phyloP scores from a whole-genome alignment of 2,329 filamentous ascomycete species.

The Aspergillus terreus region DNA sequence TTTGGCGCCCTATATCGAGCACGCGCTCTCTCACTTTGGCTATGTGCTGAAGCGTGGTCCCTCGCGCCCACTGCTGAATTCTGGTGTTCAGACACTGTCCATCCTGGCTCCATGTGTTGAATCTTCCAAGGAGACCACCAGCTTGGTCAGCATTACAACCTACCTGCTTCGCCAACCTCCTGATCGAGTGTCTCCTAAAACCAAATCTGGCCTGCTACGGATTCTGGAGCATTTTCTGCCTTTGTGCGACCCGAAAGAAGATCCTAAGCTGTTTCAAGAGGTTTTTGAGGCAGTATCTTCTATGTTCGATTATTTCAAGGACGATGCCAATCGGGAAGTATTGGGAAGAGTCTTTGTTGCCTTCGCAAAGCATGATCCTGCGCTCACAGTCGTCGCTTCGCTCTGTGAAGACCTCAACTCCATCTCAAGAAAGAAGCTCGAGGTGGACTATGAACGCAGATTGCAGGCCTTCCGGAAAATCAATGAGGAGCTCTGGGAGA shows the following conservation, averaged over 20 bases:
- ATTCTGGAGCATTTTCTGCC: constrained; percentile 79
- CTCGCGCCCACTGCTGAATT: constrained; percentile 71
- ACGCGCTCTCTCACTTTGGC: constrained; percentile 56
- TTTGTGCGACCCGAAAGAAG: constrained; percentile 55
- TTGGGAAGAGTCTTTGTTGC: constrained; percentile 70
- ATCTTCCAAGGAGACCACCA: constrained; percentile 61
- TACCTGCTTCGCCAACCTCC: constrained; percentile 83
- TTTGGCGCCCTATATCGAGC: constrained; percentile 58
- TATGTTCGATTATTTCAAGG: constrained; percentile 87
- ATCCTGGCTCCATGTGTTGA: constrained; percentile 68
- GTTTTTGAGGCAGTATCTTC: constrained; percentile 73
- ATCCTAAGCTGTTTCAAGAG: constrained; percentile 56
- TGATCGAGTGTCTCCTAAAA: constrained; percentile 73
- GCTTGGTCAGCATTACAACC: constrained; percentile 73
- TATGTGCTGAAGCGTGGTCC: constrained; percentile 54
- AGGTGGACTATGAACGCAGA: constrained; percentile 82
- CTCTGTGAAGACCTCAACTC: constrained; percentile 81
- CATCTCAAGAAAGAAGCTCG: constrained; percentile 66
- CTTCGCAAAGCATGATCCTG: constrained; percentile 62
- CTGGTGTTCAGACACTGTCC: constrained; percentile 76
- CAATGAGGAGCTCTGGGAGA: constrained; percentile 57
- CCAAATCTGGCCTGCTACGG: constrained; percentile 74
- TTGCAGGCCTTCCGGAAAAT: constrained; percentile 72
- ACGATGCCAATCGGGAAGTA: constrained; percentile 69
- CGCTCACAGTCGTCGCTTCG: constrained; percentile 60